A percentile compares a stretch with the other conserved stretches of the same genome.
phyloP scores from a whole-genome alignment of 495 filamentous ascomycete species.

The Penicillium crystallinum region DNA sequence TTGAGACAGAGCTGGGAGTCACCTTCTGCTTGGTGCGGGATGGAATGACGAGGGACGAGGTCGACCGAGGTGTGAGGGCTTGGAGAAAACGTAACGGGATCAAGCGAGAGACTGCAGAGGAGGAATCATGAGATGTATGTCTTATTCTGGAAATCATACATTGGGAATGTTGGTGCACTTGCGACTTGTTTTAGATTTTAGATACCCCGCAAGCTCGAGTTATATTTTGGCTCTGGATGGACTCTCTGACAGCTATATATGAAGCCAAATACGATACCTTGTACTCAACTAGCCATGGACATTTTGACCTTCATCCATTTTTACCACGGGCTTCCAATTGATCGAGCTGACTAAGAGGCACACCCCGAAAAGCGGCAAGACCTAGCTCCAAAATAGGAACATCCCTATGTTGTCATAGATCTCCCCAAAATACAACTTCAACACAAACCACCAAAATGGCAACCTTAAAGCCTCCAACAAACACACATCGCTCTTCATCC shows the following conservation, averaged over 20 bases:
- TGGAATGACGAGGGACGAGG: conserved; percentile 71
- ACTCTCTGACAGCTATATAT: too few relatives aligned
- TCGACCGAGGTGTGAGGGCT: conserved; percentile 72
- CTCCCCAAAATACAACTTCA: neutral
- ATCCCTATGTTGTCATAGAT: neutral
- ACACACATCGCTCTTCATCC: conserved; percentile 22
- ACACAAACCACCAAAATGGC: conserved; percentile 14
- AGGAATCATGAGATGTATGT: neutral
- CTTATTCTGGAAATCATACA: neutral
- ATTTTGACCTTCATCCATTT: neutral
- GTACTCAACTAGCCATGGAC: too few relatives aligned
- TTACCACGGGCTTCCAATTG: neutral
- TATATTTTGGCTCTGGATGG: too few relatives aligned
- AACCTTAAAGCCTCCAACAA: conserved; percentile 27
- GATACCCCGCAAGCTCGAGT: neutral
- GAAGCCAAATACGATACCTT: too few relatives aligned
- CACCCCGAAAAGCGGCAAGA: neutral
- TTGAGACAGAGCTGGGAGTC: conserved; percentile 73
- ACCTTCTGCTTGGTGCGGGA: conserved; percentile 75
- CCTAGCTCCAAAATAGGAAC: neutral
- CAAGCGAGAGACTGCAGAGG: conserved; percentile 18
- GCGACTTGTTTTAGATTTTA: neutral
- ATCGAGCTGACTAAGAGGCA: neutral
- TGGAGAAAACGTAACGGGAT: conserved; percentile 74
- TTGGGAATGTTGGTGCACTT: neutral